These are phyloP conservation scores for Vitis vinifera DNA, from an alignment of 164 flowering plant species.

Conservation along the genomic window ASM3070453v1 NC_081813.1:4005001-4005500, in stretches of 20 bases:
- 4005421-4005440: too few relatives aligned
- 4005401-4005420: too few relatives aligned
- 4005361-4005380: background rate
- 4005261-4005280: too few relatives aligned
- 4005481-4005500: background rate
- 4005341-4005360: background rate
- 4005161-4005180: conserved; percentile 22
- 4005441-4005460: too few relatives aligned
- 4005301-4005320: background rate
- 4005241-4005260: too few relatives aligned
- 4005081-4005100: background rate
- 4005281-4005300: background rate
- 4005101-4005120: conserved; percentile 28
- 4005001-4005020: background rate
- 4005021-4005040: background rate
- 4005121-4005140: conserved; percentile 42
- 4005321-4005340: background rate
- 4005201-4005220: conserved; percentile 37
- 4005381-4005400: too few relatives aligned
- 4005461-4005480: too few relatives aligned
- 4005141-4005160: conserved; percentile 36
- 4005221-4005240: background rate
- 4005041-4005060: background rate
- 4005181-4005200: conserved; percentile 49
- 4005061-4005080: too few relatives aligned